Evolutionary conservation across 2,329 filamentous ascomycete species (phyloP).

Genomic region (Lachnellula arida): DNA sequence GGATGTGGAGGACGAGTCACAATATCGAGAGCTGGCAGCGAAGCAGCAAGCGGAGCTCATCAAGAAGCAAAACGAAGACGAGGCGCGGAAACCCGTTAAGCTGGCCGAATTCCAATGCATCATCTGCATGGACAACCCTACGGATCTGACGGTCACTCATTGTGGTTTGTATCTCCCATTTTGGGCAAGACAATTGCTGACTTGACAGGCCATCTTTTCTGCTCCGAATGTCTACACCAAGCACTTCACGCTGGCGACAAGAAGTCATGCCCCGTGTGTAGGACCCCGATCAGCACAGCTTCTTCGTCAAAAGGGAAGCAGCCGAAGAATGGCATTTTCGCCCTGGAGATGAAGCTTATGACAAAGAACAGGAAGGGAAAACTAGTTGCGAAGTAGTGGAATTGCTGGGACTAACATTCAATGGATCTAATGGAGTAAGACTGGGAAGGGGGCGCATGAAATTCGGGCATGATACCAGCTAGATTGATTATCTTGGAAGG

Average conservation of each 20-base stretch:
- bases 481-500: neutral
- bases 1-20: conserved; percentile 22
- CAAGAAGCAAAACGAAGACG: conserved; percentile 39
- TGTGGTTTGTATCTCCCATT: conserved; percentile 50
- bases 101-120: conserved; percentile 58
- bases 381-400: conserved; percentile 23
- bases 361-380: conserved; percentile 52
- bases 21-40: conserved; percentile 25
- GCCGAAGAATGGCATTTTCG: conserved; percentile 46
- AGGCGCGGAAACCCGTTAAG: conserved; percentile 45
- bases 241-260: conserved; percentile 56
- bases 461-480: neutral
- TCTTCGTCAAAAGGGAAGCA: conserved; percentile 35
- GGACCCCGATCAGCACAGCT: conserved; percentile 51
- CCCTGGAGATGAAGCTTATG: conserved; percentile 59
- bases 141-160: conserved; percentile 56
- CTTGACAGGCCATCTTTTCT: conserved; percentile 57
- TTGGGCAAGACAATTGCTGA: conserved; percentile 12
- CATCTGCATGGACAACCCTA: conserved; percentile 62
- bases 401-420: neutral
- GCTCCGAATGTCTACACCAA: conserved; percentile 56
- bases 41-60: conserved; percentile 27
- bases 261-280: conserved; percentile 57
- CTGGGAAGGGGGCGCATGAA: neutral
- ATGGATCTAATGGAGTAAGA: neutral